Conservation (phyloP, 352 stramenopile genomes). For the Globisporangium radiosum region DNA sequence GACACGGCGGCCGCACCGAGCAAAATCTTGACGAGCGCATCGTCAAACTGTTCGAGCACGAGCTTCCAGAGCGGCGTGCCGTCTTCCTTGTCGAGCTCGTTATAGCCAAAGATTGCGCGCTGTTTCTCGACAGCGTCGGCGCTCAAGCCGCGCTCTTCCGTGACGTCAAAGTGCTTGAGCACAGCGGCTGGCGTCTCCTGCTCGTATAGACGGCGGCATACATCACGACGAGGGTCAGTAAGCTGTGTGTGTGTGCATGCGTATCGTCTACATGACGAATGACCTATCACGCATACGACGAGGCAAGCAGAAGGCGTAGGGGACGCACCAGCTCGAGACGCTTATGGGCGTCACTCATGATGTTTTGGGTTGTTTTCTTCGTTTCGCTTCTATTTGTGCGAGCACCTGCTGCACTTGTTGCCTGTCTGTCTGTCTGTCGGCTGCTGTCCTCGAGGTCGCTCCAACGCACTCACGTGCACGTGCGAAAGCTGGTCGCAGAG, state of each 20-base stretch:
- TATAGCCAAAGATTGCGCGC: constrained; percentile 62
- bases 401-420: not conserved
- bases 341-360: constrained; percentile 10
- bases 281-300: not conserved
- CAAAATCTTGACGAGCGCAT: constrained; percentile 98
- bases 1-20: constrained; percentile 94
- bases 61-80: constrained; percentile 90
- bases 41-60: constrained; percentile 98
- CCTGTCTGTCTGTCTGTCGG: not conserved
- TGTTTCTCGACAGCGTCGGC: constrained; percentile 46
- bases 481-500: no score
- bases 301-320: not conserved
- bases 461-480: no score
- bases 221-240: not conserved
- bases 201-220: not conserved
- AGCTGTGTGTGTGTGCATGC: no score
- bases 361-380: not conserved
- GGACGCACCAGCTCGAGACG: constrained; percentile 10
- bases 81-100: constrained; percentile 89
- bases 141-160: constrained; percentile 48
- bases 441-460: not conserved
- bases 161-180: constrained; percentile 70
- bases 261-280: no score
- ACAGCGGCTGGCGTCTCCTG: constrained; percentile 65
- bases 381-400: not conserved